Percentiles rank a stretch among this genome's conserved stretches.
These are phyloP conservation scores for Microbotryum silenes-acaulis DNA, from an alignment of 1,284 basidiomycete genomes.

Conservation along the genomic window DNA sequence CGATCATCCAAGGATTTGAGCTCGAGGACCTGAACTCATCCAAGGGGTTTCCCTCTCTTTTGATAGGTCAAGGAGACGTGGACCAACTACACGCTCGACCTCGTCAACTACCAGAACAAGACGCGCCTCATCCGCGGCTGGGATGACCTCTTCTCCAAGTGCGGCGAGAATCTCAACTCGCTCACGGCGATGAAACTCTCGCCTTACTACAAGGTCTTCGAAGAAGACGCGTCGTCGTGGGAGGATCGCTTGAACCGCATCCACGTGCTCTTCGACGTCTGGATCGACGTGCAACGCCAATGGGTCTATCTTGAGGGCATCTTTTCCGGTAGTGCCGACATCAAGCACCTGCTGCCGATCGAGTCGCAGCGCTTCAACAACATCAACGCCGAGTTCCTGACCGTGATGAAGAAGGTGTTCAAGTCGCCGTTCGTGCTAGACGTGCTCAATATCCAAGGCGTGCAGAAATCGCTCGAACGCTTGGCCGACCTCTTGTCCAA, in stretches of 20 bases:
- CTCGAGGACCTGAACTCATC: not conserved
- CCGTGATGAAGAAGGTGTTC: conserved; percentile 99
- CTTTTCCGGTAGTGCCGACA: conserved; percentile 96
- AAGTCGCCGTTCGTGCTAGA: conserved; percentile 97
- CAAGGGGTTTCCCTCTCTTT: not conserved
- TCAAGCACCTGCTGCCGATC: conserved; percentile 94
- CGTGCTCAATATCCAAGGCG: conserved; percentile 89
- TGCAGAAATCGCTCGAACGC: conserved; percentile 95
- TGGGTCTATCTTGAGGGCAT: conserved; percentile 99
- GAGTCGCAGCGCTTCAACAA: conserved; percentile 96
- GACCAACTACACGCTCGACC: conserved; percentile 89
- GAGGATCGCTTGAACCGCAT: conserved; percentile 75
- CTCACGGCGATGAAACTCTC: conserved; percentile 94
- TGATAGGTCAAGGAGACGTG: conserved; percentile 87
- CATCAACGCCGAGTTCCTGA: conserved; percentile 96
- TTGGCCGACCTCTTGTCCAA: conserved; percentile 92
- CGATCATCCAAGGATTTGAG: no score
- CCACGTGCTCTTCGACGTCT: conserved; percentile 94
- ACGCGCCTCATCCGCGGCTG: conserved; percentile 92
- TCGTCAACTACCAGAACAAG: conserved; percentile 98
- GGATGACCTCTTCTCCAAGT: conserved; percentile 96
- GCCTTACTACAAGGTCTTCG: conserved; percentile 77
- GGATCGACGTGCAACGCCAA: conserved; percentile 99
- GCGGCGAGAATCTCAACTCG: conserved; percentile 92
- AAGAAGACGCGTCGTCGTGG: conserved; percentile 45